phyloP scores from a whole-genome alignment of 139 green algal species.

The Asterochloris erici region DNA sequence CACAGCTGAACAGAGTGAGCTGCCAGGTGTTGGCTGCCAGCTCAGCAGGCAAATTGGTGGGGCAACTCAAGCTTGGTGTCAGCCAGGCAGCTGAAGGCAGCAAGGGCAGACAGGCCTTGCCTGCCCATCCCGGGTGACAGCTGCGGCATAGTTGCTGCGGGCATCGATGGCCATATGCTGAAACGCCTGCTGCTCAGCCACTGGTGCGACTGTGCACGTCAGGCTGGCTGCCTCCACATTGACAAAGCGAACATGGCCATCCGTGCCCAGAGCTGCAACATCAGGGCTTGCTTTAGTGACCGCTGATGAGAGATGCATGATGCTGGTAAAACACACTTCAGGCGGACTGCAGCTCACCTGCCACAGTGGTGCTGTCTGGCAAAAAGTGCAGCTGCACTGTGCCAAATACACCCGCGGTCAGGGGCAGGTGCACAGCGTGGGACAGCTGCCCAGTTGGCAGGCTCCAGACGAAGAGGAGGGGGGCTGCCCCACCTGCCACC shows the following conservation, averaged over 20 bases:
- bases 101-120: not conserved
- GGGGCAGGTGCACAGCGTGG: slow-evolving; percentile 15
- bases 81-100: not conserved
- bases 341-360: not conserved
- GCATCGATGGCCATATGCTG: slow-evolving; percentile 31
- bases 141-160: slow-evolving; percentile 36
- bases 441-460: slow-evolving; percentile 7
- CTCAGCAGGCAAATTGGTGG: too few relatives aligned
- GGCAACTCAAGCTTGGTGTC: not conserved
- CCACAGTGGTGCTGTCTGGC: slow-evolving; percentile 12
- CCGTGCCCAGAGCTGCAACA: slow-evolving; percentile 31
- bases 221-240: slow-evolving; percentile 8
- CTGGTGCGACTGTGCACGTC: not conserved
- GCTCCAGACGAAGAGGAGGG: slow-evolving; percentile 15
- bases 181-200: not conserved
- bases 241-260: slow-evolving; percentile 27
- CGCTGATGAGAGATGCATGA: not conserved
- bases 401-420: not conserved
- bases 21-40: too few relatives aligned
- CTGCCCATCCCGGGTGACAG: slow-evolving; percentile 35
- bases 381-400: slow-evolving; percentile 16
- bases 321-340: not conserved
- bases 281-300: not conserved
- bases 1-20: too few relatives aligned
- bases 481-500: slow-evolving; percentile 7